Percentiles rank a stretch among this genome's conserved stretches.
phyloP scores from a whole-genome alignment of 345 rosid species.

The Sonneratia caseolaris region DNA sequence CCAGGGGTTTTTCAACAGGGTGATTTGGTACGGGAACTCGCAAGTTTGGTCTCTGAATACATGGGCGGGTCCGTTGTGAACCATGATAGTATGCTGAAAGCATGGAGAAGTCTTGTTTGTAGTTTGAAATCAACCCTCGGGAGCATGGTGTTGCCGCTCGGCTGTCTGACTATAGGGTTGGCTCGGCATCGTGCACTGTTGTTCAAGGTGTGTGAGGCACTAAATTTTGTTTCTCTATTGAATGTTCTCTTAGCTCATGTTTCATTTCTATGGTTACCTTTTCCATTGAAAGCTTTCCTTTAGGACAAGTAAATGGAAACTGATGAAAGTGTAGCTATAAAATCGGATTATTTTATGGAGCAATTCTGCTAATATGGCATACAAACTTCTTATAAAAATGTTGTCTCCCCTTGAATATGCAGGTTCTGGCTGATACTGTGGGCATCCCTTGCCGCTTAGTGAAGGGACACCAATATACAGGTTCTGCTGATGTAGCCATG shows the following conservation, averaged over 20 bases:
- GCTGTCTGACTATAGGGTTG: slow-evolving; percentile 82
- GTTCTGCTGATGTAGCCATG: slow-evolving; percentile 85
- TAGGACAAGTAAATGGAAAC: not conserved
- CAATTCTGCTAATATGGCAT: no score
- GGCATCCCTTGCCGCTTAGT: slow-evolving; percentile 88
- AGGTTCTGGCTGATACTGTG: slow-evolving; percentile 85
- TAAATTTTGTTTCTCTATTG: not conserved
- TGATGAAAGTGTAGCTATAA: not conserved
- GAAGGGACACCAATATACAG: slow-evolving; percentile 81
- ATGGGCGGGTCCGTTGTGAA: slow-evolving; percentile 91
- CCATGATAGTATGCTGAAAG: slow-evolving; percentile 60
- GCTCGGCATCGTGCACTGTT: slow-evolving; percentile 95
- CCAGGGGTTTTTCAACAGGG: slow-evolving; percentile 26
- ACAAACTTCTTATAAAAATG: no score
- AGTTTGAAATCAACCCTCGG: slow-evolving; percentile 65
- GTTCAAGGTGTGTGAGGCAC: slow-evolving; percentile 53
- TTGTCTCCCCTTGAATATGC: slow-evolving; percentile 4
- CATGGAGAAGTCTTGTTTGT: slow-evolving; percentile 67
- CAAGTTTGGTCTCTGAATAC: slow-evolving; percentile 69
- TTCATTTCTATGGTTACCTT: no score
- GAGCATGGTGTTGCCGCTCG: slow-evolving; percentile 86
- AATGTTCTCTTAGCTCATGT: not conserved
- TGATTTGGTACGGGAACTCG: slow-evolving; percentile 56
- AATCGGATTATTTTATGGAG: no score
- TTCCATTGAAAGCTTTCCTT: not conserved